Conservation (phyloP, 2,329 filamentous ascomycete species). For the Scedosporium minutisporum region DNA sequence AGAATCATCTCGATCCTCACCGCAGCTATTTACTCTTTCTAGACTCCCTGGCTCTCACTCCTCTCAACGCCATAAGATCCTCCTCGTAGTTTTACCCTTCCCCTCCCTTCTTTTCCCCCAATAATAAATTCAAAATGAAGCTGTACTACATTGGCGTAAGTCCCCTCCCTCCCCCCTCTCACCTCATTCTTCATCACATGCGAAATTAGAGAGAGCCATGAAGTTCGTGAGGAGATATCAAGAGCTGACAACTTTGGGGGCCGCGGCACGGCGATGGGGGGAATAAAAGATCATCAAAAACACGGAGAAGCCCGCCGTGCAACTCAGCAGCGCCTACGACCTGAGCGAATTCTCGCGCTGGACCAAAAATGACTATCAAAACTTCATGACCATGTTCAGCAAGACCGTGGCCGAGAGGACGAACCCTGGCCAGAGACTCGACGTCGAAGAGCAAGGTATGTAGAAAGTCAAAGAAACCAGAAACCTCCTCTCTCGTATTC, state of each 20-base stretch:
- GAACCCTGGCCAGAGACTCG: conserved; percentile 69
- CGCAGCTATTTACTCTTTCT: too few species aligned
- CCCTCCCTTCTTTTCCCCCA: background rate
- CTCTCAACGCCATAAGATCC: too few species aligned
- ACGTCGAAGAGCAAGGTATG: conserved; percentile 71
- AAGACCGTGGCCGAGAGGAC: conserved; percentile 84
- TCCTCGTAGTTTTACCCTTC: background rate
- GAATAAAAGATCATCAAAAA: conserved; percentile 62
- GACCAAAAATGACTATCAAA: conserved; percentile 58
- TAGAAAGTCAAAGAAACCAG: background rate
- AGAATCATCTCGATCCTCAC: too few species aligned
- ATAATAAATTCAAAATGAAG: conserved; percentile 54
- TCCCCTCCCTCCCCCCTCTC: conserved; percentile 15
- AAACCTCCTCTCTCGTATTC: background rate
- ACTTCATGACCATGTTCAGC: conserved; percentile 75
- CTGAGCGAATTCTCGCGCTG: conserved; percentile 72
- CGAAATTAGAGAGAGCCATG: background rate
- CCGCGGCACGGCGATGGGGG: background rate
- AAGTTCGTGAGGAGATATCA: too few species aligned
- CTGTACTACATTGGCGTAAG: conserved; percentile 79
- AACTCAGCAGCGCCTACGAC: conserved; percentile 69
- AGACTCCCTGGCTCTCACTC: too few species aligned
- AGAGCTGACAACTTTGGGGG: too few species aligned
- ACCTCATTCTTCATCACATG: background rate
- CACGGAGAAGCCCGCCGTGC: conserved; percentile 62